Percentiles rank a stretch among this genome's conserved stretches.
phyloP scores from a whole-genome alignment of 495 filamentous ascomycete genomes.

The Glarea lozoyensis region DNA sequence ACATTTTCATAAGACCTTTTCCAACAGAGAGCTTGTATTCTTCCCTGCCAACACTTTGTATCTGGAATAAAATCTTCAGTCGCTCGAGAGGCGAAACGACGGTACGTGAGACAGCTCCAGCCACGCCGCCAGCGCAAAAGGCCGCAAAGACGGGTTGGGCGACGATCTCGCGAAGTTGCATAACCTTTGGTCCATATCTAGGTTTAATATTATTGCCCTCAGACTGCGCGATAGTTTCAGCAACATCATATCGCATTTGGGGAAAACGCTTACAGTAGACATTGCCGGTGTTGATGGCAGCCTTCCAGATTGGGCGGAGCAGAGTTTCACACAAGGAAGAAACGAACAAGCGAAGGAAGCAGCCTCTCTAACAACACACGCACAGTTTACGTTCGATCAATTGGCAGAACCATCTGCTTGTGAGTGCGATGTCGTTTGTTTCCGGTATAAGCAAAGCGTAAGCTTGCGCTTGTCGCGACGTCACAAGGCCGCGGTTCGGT shows the following conservation, averaged over 20 bases:
- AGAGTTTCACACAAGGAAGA: too few relatives aligned
- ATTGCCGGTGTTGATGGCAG: conserved; percentile 5
- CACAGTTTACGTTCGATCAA: too few relatives aligned
- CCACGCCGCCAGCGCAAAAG: conserved; percentile 92
- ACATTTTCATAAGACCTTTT: conserved; percentile 88
- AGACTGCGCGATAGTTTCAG: conserved; percentile 6
- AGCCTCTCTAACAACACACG: too few relatives aligned
- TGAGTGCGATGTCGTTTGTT: too few relatives aligned
- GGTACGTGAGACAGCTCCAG: conserved; percentile 92
- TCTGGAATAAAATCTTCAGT: conserved; percentile 93
- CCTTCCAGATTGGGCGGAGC: not conserved
- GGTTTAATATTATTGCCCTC: conserved; percentile 14
- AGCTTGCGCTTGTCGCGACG: too few relatives aligned
- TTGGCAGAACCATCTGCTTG: too few relatives aligned
- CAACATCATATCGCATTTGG: not conserved
- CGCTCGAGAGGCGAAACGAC: conserved; percentile 94
- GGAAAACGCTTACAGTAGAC: conserved; percentile 14
- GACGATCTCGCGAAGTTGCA: conserved; percentile 38
- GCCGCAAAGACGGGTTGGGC: conserved; percentile 79
- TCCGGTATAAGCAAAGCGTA: too few relatives aligned
- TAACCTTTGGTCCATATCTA: conserved; percentile 19
- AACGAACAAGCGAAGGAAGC: too few relatives aligned
- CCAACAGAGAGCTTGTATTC: conserved; percentile 89
- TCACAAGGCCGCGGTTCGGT: too few relatives aligned
- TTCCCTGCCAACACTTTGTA: conserved; percentile 82